A percentile compares a stretch with the other conserved stretches of the same genome.
phyloP scores from a whole-genome alignment of 148 eudicot genomes.

The Heliamphora exappendiculata region DNA sequence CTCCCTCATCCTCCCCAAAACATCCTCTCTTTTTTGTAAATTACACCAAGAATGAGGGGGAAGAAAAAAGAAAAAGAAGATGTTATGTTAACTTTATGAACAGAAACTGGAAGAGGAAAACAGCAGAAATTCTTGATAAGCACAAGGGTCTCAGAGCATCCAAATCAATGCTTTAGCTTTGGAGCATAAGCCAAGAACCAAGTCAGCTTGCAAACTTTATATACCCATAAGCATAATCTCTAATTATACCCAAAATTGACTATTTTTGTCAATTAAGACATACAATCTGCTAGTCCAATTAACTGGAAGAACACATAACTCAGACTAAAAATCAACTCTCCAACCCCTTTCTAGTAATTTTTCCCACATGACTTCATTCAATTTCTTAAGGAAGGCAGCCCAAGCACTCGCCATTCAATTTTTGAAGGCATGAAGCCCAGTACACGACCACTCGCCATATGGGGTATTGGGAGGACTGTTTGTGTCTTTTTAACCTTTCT shows the following conservation, averaged over 20 bases:
- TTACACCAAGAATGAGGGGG: not conserved
- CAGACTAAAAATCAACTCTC: not conserved
- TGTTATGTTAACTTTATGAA: not conserved
- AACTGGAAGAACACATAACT: not conserved
- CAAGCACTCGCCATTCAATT: too few relatives aligned
- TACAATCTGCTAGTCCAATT: not conserved
- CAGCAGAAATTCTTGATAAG: not conserved
- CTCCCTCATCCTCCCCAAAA: too few relatives aligned
- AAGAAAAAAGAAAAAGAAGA: not conserved
- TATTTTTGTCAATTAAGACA: not conserved
- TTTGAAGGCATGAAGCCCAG: too few relatives aligned
- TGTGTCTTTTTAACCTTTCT: too few relatives aligned
- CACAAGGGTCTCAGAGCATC: slow-evolving; percentile 5
- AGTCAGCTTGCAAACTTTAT: not conserved
- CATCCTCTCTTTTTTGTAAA: not conserved
- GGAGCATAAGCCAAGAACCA: not conserved
- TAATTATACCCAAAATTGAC: not conserved
- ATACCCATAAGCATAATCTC: slow-evolving; percentile 6
- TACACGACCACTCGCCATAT: not conserved
- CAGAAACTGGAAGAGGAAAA: not conserved
- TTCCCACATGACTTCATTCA: not conserved
- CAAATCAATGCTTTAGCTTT: not conserved
- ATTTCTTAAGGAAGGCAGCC: too few relatives aligned
- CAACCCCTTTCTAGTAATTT: not conserved
- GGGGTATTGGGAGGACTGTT: not conserved